Evolutionary conservation across 2,329 filamentous ascomycete species (phyloP), one percentile per base, ranked within the genome.

Genomic region (Colletotrichum zoysiae): DNA sequence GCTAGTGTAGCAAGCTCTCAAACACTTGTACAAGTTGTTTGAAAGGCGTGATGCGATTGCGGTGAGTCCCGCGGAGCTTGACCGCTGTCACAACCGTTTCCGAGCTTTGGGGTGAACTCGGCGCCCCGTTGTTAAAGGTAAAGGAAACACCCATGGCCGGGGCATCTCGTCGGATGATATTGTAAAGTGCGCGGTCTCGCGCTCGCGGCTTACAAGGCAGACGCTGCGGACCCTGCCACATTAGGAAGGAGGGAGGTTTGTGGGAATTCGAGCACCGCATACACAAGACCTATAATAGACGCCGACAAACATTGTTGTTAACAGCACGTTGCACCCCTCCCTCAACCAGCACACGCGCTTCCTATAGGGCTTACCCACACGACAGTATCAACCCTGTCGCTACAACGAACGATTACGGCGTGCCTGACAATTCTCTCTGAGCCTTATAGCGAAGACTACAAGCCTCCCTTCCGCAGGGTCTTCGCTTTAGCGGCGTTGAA

Each of bases 381-480:
- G 40, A 42, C 14, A 9, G 12, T 42, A 3, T 42, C 40, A 42
- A 42, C 35, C 35, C 35, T 35, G 23, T 44, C 51, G 57, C 63
- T 51, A 26, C 38, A 40, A 1, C 26, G 33, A 3, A 12, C 53
- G 35, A 55, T 1, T n/a, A 18, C 18, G 53, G 1, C 38, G 30
- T 76, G 76, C 1, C 80, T 79, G 75, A 86, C 86, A 20, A 86
- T 93, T 44, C 84, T 90, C 26, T 93, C 91, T 75, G 91, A 91
- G 2, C 90, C 89, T 26, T 92, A 92, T 76, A 88, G 87, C 0
- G 91, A 91, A 0, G 93, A 91, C 0, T 93, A 91, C 77, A 89
- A 93, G 77, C 84, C 11, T 12, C 88, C 0, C 84, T 93, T 55
- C 90, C 91, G 0, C 86, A 90, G 63, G 83, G 86, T 30, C 12